Evolutionary conservation across 768 basidiomycete species (phyloP).

Genomic region (Pisolithus tinctorius): DNA sequence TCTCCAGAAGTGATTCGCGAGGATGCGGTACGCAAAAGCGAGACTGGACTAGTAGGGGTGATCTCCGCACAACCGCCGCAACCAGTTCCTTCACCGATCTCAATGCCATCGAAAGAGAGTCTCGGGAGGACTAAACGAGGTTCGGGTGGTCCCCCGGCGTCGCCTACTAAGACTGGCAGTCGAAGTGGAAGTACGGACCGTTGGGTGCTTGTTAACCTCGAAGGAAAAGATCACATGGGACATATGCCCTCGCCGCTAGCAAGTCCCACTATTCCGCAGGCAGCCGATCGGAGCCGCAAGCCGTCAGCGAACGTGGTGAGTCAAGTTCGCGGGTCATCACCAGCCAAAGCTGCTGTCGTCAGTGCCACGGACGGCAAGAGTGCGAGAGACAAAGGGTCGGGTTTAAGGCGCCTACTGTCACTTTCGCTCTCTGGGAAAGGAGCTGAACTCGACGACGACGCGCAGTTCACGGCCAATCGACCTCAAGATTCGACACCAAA

Average conservation of each 20-base stretch:
- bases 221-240: constrained; percentile 32
- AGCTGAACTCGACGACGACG: constrained; percentile 18
- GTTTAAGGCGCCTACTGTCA: constrained; percentile 27
- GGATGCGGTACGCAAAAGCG: constrained; percentile 49
- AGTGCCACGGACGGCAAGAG: constrained; percentile 45
- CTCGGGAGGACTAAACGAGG: constrained; percentile 15
- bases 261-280: constrained; percentile 22
- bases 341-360: constrained; percentile 57
- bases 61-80: constrained; percentile 30
- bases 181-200: constrained; percentile 41
- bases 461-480: constrained; percentile 18
- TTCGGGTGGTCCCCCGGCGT: constrained; percentile 21
- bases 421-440: constrained; percentile 26
- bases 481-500: constrained; percentile 21
- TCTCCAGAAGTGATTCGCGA: constrained; percentile 46
- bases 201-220: constrained; percentile 64
- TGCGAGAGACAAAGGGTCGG: constrained; percentile 23
- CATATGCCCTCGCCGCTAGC: constrained; percentile 17
- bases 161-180: constrained; percentile 28
- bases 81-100: constrained; percentile 17
- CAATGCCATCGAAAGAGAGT: constrained; percentile 22
- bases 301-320: constrained; percentile 18
- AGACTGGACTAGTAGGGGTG: constrained; percentile 53
- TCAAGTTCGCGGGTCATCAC: constrained; percentile 33
- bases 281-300: constrained; percentile 24